A percentile compares a stretch with the other conserved stretches of the same genome.
phyloP scores from a whole-genome alignment of 1,139 yeast species.

The Suhomyces yuchorum region DNA sequence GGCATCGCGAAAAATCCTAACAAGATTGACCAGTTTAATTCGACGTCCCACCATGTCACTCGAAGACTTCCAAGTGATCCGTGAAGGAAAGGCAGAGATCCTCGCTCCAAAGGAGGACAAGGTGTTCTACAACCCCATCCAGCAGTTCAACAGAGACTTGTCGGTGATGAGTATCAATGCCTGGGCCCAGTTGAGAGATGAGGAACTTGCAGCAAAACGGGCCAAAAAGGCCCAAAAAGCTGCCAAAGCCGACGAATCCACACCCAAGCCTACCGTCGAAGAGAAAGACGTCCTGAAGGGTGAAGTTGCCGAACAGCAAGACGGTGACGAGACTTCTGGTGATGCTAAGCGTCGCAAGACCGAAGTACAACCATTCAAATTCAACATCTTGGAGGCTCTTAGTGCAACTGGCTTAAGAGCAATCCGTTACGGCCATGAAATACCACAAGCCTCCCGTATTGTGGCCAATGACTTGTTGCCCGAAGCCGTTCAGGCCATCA shows the following conservation, averaged over 20 bases:
- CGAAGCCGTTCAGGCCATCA: slow-evolving; percentile 84
- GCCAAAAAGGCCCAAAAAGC: slow-evolving; percentile 20
- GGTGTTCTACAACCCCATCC: slow-evolving; percentile 95
- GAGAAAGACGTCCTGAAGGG: background rate
- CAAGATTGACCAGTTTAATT: slow-evolving; percentile 1
- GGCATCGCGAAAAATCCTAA: slow-evolving; percentile 9
- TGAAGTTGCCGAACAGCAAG: background rate
- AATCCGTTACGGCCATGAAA: slow-evolving; percentile 87
- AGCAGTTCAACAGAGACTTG: slow-evolving; percentile 91
- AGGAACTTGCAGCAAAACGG: slow-evolving; percentile 20
- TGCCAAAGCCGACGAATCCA: slow-evolving; percentile 17
- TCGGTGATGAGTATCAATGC: slow-evolving; percentile 85
- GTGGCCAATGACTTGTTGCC: slow-evolving; percentile 88
- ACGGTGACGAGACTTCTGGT: background rate
- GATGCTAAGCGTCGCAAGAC: slow-evolving; percentile 6
- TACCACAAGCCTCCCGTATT: slow-evolving; percentile 68
- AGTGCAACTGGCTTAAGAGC: slow-evolving; percentile 96
- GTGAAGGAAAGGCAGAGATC: slow-evolving; percentile 82
- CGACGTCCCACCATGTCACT: slow-evolving; percentile 8
- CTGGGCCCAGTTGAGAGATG: slow-evolving; percentile 59
- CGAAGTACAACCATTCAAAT: slow-evolving; percentile 19
- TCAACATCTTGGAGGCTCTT: slow-evolving; percentile 81
- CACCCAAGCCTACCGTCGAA: background rate
- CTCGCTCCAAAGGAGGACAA: slow-evolving; percentile 75
- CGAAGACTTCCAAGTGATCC: slow-evolving; percentile 49